Conservation (phyloP, 805 yeast species). For the Ogataea ganodermae region DNA sequence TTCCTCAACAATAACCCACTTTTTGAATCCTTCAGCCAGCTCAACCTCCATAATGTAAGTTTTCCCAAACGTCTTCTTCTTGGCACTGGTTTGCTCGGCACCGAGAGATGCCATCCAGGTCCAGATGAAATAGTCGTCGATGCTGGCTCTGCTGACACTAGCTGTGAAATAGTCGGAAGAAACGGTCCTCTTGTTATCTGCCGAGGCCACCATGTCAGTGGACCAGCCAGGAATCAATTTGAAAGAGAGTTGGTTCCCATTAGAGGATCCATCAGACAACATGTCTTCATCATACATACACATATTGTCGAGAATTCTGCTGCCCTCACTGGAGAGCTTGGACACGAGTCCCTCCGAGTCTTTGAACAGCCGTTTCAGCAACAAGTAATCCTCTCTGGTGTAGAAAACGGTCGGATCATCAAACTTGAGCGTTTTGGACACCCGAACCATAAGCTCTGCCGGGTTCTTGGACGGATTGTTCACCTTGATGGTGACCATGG, state of each 20-base stretch:
- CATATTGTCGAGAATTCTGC: conserved; percentile 50
- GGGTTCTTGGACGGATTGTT: conserved; percentile 51
- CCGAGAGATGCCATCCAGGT: conserved; percentile 83
- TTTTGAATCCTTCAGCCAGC: conserved; percentile 68
- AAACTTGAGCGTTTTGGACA: conserved; percentile 62
- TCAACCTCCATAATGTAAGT: conserved; percentile 82
- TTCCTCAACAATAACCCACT: conserved; percentile 79
- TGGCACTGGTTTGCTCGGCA: conserved; percentile 65
- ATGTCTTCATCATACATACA: conserved; percentile 38
- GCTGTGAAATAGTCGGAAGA: conserved; percentile 41
- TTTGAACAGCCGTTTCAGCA: conserved; percentile 71
- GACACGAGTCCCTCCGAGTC: conserved; percentile 55
- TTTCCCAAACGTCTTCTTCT: conserved; percentile 75
- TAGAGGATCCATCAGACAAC: conserved; percentile 41
- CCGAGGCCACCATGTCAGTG: conserved; percentile 31
- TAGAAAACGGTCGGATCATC: conserved; percentile 69
- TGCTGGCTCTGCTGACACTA: conserved; percentile 59
- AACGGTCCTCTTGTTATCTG: conserved; percentile 23
- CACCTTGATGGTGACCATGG: conserved; percentile 36
- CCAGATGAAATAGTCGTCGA: conserved; percentile 91
- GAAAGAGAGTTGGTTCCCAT: conserved; percentile 27
- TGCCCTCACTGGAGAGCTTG: conserved; percentile 73
- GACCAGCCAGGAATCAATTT: conserved; percentile 40
- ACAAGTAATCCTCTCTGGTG: conserved; percentile 75
- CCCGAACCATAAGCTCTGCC: conserved; percentile 59